Evolutionary conservation across 106 monocot species (phyloP), one percentile per base, ranked within the genome.

Genomic region (Phalaenopsis equestris): DNA sequence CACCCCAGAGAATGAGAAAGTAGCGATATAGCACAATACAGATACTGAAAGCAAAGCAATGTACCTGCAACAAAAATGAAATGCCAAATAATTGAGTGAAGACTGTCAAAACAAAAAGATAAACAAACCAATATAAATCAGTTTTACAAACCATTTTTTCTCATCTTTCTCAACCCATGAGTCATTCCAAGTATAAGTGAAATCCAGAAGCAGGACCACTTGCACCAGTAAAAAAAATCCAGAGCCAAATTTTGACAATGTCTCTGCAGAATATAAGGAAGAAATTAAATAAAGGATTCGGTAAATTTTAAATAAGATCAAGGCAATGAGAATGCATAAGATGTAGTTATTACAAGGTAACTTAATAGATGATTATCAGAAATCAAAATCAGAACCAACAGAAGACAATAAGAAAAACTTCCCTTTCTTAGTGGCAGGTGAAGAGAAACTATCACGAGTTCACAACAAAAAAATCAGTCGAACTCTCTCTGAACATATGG

Each of bases 131-230:
- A 75, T 16, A 75, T 48, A 24, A 18, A 47, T 18, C 2, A 47
- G 21, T 18, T 73, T 42, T 21, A 79, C 82, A 8, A 36, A 94
- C 96, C 93, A 96, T 86, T 92, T 96, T 70, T 85, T 90, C 79
- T 93, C 93, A 83, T 96, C 91, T 86, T 92, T 96, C 80, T 93
- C 96, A 45, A 94, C 91, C 93, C 93, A 96, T 48, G 93, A 84
- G 78, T 96, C 93, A 89, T 96, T 93, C 96, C 91, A 92, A 61
- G 84, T 86, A 38, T 93, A 89, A 65, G 83, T 82, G 65, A 96
- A 96, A 79, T 96, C 93, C 55, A 94, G 79, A n/a, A 96, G 86
- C 47, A 96, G 73, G 67, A 96, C 75, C 83, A 94, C 91, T 89
- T 96, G 96, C 65, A 94, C 93, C 56, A 94, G 83, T 84, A 96